Evolutionary conservation across 2,329 filamentous ascomycete species (phyloP).

Genomic region (Hypoxylon sp.): DNA sequence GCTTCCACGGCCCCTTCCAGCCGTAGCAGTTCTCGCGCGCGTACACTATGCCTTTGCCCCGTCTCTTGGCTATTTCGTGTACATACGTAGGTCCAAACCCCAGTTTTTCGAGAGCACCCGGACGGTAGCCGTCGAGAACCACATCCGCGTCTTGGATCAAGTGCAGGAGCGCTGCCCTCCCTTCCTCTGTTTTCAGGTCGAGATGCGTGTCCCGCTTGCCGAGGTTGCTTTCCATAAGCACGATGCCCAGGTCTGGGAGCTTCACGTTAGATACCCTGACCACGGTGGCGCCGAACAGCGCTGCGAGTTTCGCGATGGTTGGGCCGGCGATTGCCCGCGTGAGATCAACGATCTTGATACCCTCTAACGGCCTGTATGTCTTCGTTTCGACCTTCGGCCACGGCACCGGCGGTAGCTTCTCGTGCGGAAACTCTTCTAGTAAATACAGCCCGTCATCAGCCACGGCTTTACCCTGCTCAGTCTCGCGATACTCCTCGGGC

Average conservation of each 20-base stretch:
- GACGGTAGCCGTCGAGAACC: slow-evolving; percentile 57
- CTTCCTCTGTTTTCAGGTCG: slow-evolving; percentile 53
- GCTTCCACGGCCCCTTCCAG: slow-evolving; percentile 54
- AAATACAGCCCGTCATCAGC: slow-evolving; percentile 50
- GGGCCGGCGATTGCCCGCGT: slow-evolving; percentile 57
- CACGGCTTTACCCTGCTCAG: slow-evolving; percentile 50
- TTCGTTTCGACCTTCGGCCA: slow-evolving; percentile 46
- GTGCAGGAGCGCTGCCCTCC: slow-evolving; percentile 38
- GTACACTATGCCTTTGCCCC: slow-evolving; percentile 54
- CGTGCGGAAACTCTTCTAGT: slow-evolving; percentile 44
- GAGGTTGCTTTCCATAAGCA: slow-evolving; percentile 55
- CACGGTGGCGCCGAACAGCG: slow-evolving; percentile 55
- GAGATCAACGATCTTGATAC: slow-evolving; percentile 56
- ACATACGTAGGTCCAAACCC: slow-evolving; percentile 53
- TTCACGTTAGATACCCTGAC: slow-evolving; percentile 54
- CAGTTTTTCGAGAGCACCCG: slow-evolving; percentile 52
- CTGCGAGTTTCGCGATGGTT: slow-evolving; percentile 54
- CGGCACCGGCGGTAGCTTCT: slow-evolving; percentile 48
- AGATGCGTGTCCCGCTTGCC: slow-evolving; percentile 56
- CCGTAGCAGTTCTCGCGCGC: slow-evolving; percentile 58
- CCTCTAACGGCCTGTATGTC: slow-evolving; percentile 52
- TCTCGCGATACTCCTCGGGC: slow-evolving; percentile 54
- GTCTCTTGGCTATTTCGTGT: slow-evolving; percentile 47
- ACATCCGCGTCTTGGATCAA: slow-evolving; percentile 55
- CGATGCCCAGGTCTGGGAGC: slow-evolving; percentile 53